Conservation (phyloP, 1,139 yeast species). For the Candida neerlandica region DNA sequence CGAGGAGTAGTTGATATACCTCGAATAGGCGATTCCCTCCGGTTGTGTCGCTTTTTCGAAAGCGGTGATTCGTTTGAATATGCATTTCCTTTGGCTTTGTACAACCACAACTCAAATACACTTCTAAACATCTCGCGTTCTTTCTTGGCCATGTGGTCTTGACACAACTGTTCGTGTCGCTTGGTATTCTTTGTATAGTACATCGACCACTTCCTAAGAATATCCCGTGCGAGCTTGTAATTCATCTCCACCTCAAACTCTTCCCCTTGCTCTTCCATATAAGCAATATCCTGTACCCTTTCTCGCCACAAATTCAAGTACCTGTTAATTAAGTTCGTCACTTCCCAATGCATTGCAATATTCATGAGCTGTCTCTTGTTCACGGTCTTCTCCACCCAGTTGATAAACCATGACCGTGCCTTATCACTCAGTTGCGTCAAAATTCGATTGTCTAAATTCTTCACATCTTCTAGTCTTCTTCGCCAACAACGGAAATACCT, state of each 20-base stretch:
- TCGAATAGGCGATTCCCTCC: constrained; percentile 19
- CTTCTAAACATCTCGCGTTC: constrained; percentile 29
- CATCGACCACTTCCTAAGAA: constrained; percentile 43
- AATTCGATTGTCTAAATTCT: background rate
- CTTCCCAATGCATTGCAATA: constrained; percentile 20
- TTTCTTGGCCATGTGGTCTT: constrained; percentile 38
- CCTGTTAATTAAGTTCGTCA: constrained; percentile 19
- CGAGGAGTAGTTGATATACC: constrained; percentile 29
- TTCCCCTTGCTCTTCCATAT: constrained; percentile 32
- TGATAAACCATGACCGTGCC: constrained; percentile 2
- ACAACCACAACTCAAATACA: constrained; percentile 42
- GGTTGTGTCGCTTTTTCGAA: constrained; percentile 37
- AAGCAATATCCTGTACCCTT: constrained; percentile 5
- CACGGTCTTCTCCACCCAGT: constrained; percentile 13
- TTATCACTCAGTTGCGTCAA: background rate
- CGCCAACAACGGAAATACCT: constrained; percentile 6
- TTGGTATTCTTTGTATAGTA: constrained; percentile 34
- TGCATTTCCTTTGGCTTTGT: constrained; percentile 23
- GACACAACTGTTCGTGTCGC: constrained; percentile 41
- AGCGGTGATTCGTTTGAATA: constrained; percentile 39
- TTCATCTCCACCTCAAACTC: constrained; percentile 32
- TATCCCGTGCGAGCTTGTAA: constrained; percentile 25
- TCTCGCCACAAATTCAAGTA: constrained; percentile 3
- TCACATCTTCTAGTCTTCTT: background rate
- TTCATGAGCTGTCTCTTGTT: no score